Evolutionary conservation across 768 basidiomycete species (phyloP).

Genomic region (Cystofilobasidium ferigula): DNA sequence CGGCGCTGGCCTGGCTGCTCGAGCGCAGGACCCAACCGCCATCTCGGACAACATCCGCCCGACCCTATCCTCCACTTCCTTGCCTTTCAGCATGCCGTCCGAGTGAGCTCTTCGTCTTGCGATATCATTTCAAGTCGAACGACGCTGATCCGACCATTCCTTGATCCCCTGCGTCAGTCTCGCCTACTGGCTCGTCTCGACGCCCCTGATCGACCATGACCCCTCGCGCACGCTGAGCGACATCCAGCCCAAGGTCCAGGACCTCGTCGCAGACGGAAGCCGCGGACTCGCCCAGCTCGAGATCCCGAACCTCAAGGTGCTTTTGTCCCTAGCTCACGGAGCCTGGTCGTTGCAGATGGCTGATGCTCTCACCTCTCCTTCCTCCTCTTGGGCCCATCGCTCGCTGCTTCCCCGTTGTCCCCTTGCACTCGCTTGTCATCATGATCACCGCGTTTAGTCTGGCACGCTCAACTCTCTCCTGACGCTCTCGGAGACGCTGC

Average conservation of each 20-base stretch:
- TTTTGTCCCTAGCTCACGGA: conserved; percentile 21
- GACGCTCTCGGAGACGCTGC: conserved; percentile 77
- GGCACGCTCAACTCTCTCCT: conserved; percentile 87
- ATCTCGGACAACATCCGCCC: not conserved
- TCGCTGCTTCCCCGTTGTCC: not conserved
- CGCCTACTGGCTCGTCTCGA: conserved; percentile 82
- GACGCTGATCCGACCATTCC: not conserved
- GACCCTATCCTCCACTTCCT: not conserved
- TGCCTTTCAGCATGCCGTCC: conserved; percentile 16
- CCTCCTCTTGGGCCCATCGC: not conserved
- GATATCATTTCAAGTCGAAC: not conserved
- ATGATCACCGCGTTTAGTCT: conserved; percentile 50
- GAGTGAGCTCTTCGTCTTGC: conserved; percentile 6
- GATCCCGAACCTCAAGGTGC: conserved; percentile 84
- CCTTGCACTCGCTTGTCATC: not conserved
- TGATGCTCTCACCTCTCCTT: not conserved
- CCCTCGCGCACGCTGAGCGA: conserved; percentile 64
- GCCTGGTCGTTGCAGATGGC: not conserved
- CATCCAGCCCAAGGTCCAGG: conserved; percentile 46
- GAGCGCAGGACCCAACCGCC: not conserved
- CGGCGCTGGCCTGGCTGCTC: no score
- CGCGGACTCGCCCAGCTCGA: conserved; percentile 49
- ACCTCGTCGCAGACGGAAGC: conserved; percentile 35
- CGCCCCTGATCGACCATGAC: conserved; percentile 70
- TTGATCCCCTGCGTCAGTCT: conserved; percentile 38